Evolutionary conservation across 2,329 filamentous ascomycete species (phyloP), one percentile per base, ranked within the genome.

Genomic region (Lomentospora prolificans): DNA sequence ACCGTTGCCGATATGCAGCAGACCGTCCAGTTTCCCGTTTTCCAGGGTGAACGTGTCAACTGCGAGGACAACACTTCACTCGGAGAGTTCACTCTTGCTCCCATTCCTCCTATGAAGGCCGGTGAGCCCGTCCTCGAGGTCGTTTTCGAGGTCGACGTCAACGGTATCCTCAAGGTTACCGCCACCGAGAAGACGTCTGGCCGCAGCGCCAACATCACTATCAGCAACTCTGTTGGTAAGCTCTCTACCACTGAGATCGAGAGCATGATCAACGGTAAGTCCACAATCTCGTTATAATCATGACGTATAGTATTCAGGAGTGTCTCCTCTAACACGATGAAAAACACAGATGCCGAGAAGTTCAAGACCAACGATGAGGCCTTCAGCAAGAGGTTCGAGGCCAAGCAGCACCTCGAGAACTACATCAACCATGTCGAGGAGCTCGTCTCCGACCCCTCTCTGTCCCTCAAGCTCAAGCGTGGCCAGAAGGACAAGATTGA

Each of bases 401-500:
- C 94, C 61, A 90, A 95, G 80, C 94, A 99, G 81, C 91, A 96
- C 79, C 89, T 99, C 64, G 94, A 99, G 83, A 92, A 90, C 53
- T 99, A 99, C 84, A 96, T 99, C 74, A 86, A 88, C 72, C 90
- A 92, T 71, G 92, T 97, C 61, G 94, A 99, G 84, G 94, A 99
- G 81, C 96, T 99, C 68, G 85, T 97, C 73, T 95, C 90, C 50
- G 94, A 99, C 80, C 94, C 94, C 58, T 90, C 87, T 50, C 87
- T 96, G 77, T 94, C 90, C 61, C 82, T 97, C 70, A 96, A 95
- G 85, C 83, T 99, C 72, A 97, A 97, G 89, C 90, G 92, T 68
- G 90, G 90, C 73, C 91, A 95, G 82, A 96, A 96, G 87, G 91
- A 96, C 78, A 97, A 96, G 87, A 96, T 99, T 64, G 94, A 99